A percentile compares a stretch with the other conserved stretches of the same genome.
phyloP scores from a whole-genome alignment of 345 rosid species.

The Aethionema arabicum region DNA sequence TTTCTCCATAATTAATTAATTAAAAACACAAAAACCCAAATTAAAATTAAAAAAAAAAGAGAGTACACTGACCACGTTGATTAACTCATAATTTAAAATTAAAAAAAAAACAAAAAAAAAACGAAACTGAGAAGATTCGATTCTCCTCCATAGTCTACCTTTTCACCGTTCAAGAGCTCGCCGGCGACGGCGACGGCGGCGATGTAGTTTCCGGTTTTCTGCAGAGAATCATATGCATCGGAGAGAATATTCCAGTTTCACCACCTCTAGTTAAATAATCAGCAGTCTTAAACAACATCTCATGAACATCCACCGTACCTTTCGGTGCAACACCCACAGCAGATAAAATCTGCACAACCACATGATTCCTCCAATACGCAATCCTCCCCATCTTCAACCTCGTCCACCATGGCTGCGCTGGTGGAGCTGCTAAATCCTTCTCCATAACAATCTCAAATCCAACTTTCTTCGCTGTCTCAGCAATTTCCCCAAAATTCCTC shows the following conservation, averaged over 20 bases:
- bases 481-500: constrained; percentile 60
- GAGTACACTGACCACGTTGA: constrained; percentile 29
- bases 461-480: constrained; percentile 60
- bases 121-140: constrained; percentile 19
- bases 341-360: constrained; percentile 63
- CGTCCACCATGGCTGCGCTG: constrained; percentile 86
- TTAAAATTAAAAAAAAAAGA: constrained; percentile 10
- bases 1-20: neutral
- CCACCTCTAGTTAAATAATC: constrained; percentile 82
- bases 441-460: constrained; percentile 87
- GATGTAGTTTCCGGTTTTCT: constrained; percentile 71
- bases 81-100: constrained; percentile 17
- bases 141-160: constrained; percentile 18
- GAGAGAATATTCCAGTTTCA: constrained; percentile 80
- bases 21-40: constrained; percentile 16
- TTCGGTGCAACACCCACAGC: constrained; percentile 86
- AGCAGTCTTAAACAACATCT: constrained; percentile 86
- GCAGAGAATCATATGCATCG: constrained; percentile 97
- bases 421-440: constrained; percentile 87
- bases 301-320: constrained; percentile 97
- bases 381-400: constrained; percentile 86
- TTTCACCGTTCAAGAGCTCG: constrained; percentile 44
- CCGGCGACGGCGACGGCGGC: constrained; percentile 59
- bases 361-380: constrained; percentile 95
- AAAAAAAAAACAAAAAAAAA: neutral